Base-by-base conservation (phyloP, 768 basidiomycete genomes). In the Phylloporus scabripes region DNA sequence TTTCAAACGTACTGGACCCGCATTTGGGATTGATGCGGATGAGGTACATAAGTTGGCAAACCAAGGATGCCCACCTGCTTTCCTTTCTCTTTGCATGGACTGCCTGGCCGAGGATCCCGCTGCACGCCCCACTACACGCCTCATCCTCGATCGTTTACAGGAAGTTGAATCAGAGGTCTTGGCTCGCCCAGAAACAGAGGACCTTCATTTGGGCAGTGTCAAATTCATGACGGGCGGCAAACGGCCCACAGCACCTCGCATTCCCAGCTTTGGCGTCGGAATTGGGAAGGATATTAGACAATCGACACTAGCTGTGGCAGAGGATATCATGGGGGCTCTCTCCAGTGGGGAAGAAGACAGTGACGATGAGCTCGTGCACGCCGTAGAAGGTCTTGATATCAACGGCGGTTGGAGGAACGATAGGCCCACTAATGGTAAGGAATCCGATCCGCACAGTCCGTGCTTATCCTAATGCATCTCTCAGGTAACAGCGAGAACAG, bases 121-220 rank as follows among this genome's bases (percentile, higher is more conserved):
- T 1, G 68, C 70, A 20, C 80, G 95, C 5, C 95, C 95, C 0
- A 81, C 74, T 3, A 92, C 87, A 28, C 76, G 84, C 11, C 74
- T 78, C 21, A 85, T 99, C 51, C 76, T 99, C n/a, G 80, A 83
- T 10, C 74, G 85, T 12, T 74, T 99, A 10, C 73, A 83, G 11
- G 73, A 73, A 4, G 92, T 98, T 39, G 96, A 99, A 67, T 75
- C 82, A 0, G 88, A 94, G 56, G 82, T 98, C 4, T 70, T 94
- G 7, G 66, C 78, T 10, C 75, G 85, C 6, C 77, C 82, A 1
- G 83, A 85, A 52, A 74, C 73, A 7, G 81, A 82, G 28, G 83
- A 87, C 52, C 73, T 81, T 38, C 87, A 93, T 66, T 77, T 94
- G 29, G 92, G 92, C 7, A 92, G 87, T 51, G 73, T 96, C 69